These are phyloP conservation scores for Colletotrichum sp. DNA, from an alignment of 2,329 filamentous ascomycete species.

Conservation along the genomic window DNA sequence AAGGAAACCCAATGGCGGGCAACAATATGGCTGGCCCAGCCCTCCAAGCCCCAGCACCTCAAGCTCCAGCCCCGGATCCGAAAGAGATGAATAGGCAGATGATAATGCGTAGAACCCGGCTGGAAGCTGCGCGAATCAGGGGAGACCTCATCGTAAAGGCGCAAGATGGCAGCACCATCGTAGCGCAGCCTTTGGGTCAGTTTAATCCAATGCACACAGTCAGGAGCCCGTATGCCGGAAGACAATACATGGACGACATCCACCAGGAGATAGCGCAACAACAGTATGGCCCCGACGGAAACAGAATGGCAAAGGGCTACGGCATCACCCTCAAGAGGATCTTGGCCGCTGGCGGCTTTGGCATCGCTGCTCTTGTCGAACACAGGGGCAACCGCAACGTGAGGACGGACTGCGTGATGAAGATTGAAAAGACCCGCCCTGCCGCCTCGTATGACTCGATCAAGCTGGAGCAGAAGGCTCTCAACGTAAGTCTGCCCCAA, in stretches of 20 bases:
- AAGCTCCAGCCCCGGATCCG: neutral
- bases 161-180: neutral
- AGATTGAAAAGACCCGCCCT: neutral
- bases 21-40: neutral
- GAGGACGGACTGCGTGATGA: neutral
- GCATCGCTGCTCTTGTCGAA: constrained; percentile 25
- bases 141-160: neutral
- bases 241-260: neutral
- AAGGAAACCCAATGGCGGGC: neutral
- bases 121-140: neutral
- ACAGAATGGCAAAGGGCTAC: constrained; percentile 16
- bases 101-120: neutral
- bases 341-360: constrained; percentile 30
- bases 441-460: neutral
- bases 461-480: constrained; percentile 2
- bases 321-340: constrained; percentile 28
- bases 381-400: neutral
- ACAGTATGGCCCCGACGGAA: neutral
- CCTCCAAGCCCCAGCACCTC: neutral
- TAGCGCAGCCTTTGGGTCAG: neutral
- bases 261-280: neutral
- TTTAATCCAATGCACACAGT: neutral
- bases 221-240: neutral
- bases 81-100: neutral
- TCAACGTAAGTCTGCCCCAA: neutral